Evolutionary conservation across 768 basidiomycete species (phyloP), one percentile per base, ranked within the genome.

Genomic region (Russula griseocarnosa): DNA sequence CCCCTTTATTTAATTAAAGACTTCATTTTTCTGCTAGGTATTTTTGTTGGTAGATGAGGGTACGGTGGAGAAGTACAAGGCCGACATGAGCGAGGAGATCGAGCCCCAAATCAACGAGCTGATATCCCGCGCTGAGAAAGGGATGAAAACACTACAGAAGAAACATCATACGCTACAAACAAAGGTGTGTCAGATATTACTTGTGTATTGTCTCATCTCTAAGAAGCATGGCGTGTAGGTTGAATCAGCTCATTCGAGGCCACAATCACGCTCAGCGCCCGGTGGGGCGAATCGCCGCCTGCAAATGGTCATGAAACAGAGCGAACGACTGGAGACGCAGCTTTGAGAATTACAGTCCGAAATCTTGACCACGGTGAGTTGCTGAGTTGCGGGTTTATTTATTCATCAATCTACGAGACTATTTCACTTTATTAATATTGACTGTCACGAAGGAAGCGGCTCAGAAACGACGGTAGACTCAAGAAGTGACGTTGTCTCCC

Each of bases 21-120:
- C 3, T 20, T 13, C 5, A 0, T 36, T 18, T 18, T n/a, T 30
- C 36, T 20, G n/a, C 16, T 60, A 93, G 90, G 83, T 90, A 0
- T 92, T 88, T 71, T 75, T 89, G 20, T 81, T 93, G 11, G 79
- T 90, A 1, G 83, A 88, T 58, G 90, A 92, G 72, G 79, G 78
- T 14, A 88, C 85, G 0, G 81, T 92, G n/a, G 80, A 81, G 58
- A 80, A 77, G 73, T 91, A 92, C 76, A 90, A 92, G 70, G 75
- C 85, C 2, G 86, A 87, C 49, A 78, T 92, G 46, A 85, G 83
- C 1, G 87, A 90, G 58, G 90, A 92, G 71, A 84, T 93, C 11
- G 90, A 92, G 64, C 91, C 91, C 20, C 84, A 87, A 34, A 86
- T 93, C 22, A 83, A 79, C 52, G 89, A 92, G 67, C 82, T 93